These are phyloP conservation scores for Closterium sp. DNA, from an alignment of 139 green algal species.

Conservation along the genomic window DNA sequence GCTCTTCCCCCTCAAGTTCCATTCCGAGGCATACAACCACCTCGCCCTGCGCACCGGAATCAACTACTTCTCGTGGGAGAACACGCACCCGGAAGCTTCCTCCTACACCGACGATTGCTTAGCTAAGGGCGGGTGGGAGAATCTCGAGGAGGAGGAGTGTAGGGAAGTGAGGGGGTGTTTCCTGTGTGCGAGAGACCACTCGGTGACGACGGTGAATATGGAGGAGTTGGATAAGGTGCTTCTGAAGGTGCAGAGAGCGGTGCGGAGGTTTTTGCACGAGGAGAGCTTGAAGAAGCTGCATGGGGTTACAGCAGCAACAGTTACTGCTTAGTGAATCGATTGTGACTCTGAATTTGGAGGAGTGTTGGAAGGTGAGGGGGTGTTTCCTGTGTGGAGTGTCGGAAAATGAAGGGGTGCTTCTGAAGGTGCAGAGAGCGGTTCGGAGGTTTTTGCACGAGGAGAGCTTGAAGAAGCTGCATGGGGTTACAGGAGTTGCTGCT, in stretches of 20 bases:
- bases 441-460: no score
- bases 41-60: constrained; percentile 12
- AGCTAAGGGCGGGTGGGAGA: background rate
- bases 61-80: constrained; percentile 34
- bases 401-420: constrained; percentile 2
- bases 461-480: no score
- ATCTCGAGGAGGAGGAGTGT: background rate
- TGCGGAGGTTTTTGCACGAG: no score
- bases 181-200: background rate
- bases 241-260: no score
- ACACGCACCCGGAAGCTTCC: background rate
- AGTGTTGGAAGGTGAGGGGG: background rate
- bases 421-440: no score
- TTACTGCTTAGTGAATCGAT: no score
- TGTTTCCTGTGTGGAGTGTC: constrained; percentile 5
- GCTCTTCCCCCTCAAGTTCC: constrained; percentile 38
- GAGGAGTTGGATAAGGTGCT: constrained; percentile 6
- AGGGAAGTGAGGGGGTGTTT: background rate
- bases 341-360: no score
- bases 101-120: constrained; percentile 36
- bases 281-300: no score
- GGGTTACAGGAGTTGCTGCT: no score
- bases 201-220: constrained; percentile 11
- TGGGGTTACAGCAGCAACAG: no score
- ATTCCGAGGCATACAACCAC: constrained; percentile 4